These are phyloP conservation scores for Suhomyces coccinellae DNA, from an alignment of 1,139 yeast species.

Conservation along the genomic window DNA sequence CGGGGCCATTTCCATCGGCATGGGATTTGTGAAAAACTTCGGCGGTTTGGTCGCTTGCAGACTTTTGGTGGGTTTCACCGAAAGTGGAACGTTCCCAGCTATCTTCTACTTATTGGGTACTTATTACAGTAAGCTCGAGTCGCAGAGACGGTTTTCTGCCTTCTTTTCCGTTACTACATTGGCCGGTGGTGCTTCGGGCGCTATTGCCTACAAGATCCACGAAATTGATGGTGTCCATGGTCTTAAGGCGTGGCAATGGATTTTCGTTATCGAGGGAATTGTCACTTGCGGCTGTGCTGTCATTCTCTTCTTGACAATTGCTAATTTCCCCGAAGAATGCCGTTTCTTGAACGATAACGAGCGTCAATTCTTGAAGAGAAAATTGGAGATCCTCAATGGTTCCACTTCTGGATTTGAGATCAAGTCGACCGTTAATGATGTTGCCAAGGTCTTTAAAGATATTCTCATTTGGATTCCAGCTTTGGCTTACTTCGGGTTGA, in stretches of 20 bases:
- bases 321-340: slow-evolving; percentile 62
- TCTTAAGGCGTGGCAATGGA: slow-evolving; percentile 67
- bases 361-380: slow-evolving; percentile 49
- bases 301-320: slow-evolving; percentile 61
- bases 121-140: slow-evolving; percentile 57
- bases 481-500: slow-evolving; percentile 59
- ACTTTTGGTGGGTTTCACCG: slow-evolving; percentile 62
- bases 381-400: slow-evolving; percentile 55
- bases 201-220: slow-evolving; percentile 43
- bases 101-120: slow-evolving; percentile 65
- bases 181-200: slow-evolving; percentile 45
- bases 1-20: slow-evolving; percentile 64
- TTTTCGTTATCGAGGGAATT: slow-evolving; percentile 72
- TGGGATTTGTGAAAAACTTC: slow-evolving; percentile 61
- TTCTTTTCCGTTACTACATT: slow-evolving; percentile 54
- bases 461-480: slow-evolving; percentile 54
- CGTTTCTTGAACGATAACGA: slow-evolving; percentile 52
- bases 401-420: slow-evolving; percentile 53
- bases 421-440: slow-evolving; percentile 44
- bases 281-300: slow-evolving; percentile 62
- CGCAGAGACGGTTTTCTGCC: slow-evolving; percentile 66
- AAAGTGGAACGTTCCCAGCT: slow-evolving; percentile 73
- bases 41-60: slow-evolving; percentile 63
- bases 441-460: slow-evolving; percentile 47
- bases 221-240: slow-evolving; percentile 42